Percentiles rank a stretch among this genome's conserved stretches.
Evolutionary conservation across 176 grass and related monocot genomes (phyloP).

Genomic region (Carex scoparia): DNA sequence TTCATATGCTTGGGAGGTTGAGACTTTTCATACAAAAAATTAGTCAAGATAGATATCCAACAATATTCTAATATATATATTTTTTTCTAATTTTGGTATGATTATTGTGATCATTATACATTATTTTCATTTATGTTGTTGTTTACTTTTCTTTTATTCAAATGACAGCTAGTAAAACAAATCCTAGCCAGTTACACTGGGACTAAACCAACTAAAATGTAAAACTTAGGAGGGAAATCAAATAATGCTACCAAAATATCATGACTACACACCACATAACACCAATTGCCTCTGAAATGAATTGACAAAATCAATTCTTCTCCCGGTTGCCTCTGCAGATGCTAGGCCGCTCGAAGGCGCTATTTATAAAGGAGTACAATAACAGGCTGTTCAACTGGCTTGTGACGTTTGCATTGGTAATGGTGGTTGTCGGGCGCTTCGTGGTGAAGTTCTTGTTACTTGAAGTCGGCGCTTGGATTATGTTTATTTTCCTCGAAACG

Average conservation of each 20-base stretch:
- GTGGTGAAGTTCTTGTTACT: slow-evolving; percentile 72
- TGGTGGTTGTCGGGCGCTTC: slow-evolving; percentile 75
- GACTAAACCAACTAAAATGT: not conserved
- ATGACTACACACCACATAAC: not conserved
- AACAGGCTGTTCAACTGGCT: slow-evolving; percentile 86
- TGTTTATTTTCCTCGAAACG: slow-evolving; percentile 85
- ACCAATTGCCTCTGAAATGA: not conserved
- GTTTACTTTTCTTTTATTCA: not conserved
- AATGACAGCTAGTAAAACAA: not conserved
- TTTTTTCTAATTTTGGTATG: not conserved
- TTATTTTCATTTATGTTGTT: not conserved
- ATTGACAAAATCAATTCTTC: not conserved
- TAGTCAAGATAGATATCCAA: not conserved
- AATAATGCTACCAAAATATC: not conserved
- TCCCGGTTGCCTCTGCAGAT: slow-evolving; percentile 40
- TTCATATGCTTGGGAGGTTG: not conserved
- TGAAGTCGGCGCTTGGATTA: slow-evolving; percentile 71
- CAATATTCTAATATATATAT: not conserved
- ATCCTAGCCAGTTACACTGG: not conserved
- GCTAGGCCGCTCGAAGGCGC: slow-evolving; percentile 50
- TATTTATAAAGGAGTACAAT: slow-evolving; percentile 93
- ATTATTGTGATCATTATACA: not conserved
- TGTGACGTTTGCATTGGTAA: slow-evolving; percentile 67
- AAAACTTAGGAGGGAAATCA: not conserved
- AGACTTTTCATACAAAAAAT: not conserved